Percentiles rank a stretch among this genome's conserved stretches.
Conservation (phyloP, 495 filamentous ascomycete genomes). For the Penicillium atrosanguineum region DNA sequence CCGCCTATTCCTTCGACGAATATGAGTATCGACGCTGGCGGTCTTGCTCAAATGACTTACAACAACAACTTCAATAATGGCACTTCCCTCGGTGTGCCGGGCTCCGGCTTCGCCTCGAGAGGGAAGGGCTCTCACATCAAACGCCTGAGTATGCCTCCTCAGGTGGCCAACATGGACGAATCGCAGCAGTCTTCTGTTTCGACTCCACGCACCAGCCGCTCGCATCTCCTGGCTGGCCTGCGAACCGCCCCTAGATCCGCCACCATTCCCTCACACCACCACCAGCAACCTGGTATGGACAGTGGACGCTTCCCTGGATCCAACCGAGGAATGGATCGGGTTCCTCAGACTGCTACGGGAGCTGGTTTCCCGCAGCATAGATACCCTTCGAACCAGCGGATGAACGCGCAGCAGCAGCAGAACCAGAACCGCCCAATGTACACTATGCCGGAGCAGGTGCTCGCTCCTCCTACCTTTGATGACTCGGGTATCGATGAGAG, state of each 20-base stretch:
- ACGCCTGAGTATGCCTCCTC: constrained; percentile 66
- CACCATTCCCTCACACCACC: constrained; percentile 60
- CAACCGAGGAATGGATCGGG: constrained; percentile 41
- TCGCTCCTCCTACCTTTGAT: constrained; percentile 77
- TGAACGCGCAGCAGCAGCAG: constrained; percentile 24
- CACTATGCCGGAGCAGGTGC: constrained; percentile 74
- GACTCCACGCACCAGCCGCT: constrained; percentile 90
- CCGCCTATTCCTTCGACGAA: constrained; percentile 25
- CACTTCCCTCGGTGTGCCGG: constrained; percentile 64
- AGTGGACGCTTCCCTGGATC: constrained; percentile 42
- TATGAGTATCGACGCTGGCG: constrained; percentile 95
- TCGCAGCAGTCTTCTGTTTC: constrained; percentile 49
- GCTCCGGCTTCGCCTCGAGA: constrained; percentile 78
- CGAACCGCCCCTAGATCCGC: constrained; percentile 91
- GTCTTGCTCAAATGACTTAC: constrained; percentile 99
- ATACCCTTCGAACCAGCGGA: constrained; percentile 45
- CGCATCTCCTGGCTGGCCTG: constrained; percentile 88
- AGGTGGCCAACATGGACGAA: constrained; percentile 67
- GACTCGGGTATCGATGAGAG: constrained; percentile 76
- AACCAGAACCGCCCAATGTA: constrained; percentile 55
- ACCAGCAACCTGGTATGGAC: constrained; percentile 50
- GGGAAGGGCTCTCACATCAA: constrained; percentile 81
- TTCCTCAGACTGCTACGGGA: constrained; percentile 63
- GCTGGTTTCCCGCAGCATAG: constrained; percentile 53
- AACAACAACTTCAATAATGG: constrained; percentile 67